A percentile compares a stretch with the other conserved stretches of the same genome.
Evolutionary conservation across 202 grass and related monocot genomes (phyloP).

Genomic region (Brachypodium distachyon): DNA sequence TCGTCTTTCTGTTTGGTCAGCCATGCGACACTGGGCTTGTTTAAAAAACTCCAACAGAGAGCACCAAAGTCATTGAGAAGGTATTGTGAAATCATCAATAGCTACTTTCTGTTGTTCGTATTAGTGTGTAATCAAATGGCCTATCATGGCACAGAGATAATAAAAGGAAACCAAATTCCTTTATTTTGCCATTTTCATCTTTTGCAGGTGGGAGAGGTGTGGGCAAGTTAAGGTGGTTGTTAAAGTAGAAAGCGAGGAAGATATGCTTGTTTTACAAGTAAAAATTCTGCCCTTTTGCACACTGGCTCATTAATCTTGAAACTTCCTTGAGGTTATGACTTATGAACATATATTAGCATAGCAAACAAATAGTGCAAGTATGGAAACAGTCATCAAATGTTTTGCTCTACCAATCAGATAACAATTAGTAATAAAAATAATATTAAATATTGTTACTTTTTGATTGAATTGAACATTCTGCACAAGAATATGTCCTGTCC

Average conservation of each 20-base stretch:
- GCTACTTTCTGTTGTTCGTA: background rate
- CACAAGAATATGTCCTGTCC: background rate
- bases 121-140: background rate
- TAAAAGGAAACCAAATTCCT: background rate
- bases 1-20: constrained; percentile 24
- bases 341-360: background rate
- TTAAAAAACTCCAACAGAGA: constrained; percentile 84
- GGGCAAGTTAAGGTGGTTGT: constrained; percentile 93
- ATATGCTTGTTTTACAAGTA: constrained; percentile 95
- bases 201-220: constrained; percentile 80
- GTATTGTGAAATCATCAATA: constrained; percentile 11
- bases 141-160: background rate
- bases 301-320: background rate
- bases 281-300: background rate
- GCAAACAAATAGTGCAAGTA: background rate
- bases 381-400: background rate
- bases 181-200: background rate
- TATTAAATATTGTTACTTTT: background rate
- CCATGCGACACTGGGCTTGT: constrained; percentile 91
- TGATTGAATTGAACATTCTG: background rate
- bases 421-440: background rate
- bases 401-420: background rate
- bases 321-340: background rate
- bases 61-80: constrained; percentile 91
- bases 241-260: constrained; percentile 82